These are phyloP conservation scores for Margaritispora aquatica DNA, from an alignment of 495 filamentous ascomycete species.

Conservation along the genomic window DNA sequence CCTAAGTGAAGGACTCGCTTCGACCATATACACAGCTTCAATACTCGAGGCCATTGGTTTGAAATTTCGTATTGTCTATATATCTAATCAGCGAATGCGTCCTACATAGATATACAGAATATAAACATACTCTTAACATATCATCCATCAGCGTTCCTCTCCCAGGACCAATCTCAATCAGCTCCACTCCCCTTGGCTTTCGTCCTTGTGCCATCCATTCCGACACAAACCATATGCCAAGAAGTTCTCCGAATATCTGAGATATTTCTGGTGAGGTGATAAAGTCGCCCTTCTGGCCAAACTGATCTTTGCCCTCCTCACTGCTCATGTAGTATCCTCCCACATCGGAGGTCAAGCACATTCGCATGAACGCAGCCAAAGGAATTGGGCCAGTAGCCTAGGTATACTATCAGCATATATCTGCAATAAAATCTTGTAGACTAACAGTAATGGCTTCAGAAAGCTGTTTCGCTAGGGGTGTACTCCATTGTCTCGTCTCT, in stretches of 20 bases:
- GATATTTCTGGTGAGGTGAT: slow-evolving; percentile 97
- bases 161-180: slow-evolving; percentile 92
- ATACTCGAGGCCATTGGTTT: slow-evolving; percentile 68
- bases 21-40: slow-evolving; percentile 83
- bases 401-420: slow-evolving; percentile 3
- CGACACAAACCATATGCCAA: slow-evolving; percentile 89
- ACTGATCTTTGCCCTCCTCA: slow-evolving; percentile 65
- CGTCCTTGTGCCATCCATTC: slow-evolving; percentile 93
- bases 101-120: neutral
- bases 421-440: neutral
- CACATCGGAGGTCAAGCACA: slow-evolving; percentile 87
- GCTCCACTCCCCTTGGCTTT: slow-evolving; percentile 58
- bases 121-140: slow-evolving; percentile 70
- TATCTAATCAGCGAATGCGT: neutral
- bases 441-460: slow-evolving; percentile 68
- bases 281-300: slow-evolving; percentile 88
- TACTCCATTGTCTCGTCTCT: slow-evolving; percentile 63
- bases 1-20: slow-evolving; percentile 73
- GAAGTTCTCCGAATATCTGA: slow-evolving; percentile 90
- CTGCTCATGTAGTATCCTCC: slow-evolving; percentile 90
- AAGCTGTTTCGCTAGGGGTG: slow-evolving; percentile 79
- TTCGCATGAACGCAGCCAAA: slow-evolving; percentile 93
- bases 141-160: slow-evolving; percentile 97
- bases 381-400: slow-evolving; percentile 83
- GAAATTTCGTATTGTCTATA: slow-evolving; percentile 78